These are phyloP conservation scores for Amyloporia xantha DNA, from an alignment of 768 basidiomycete species.

Conservation along the genomic window DNA sequence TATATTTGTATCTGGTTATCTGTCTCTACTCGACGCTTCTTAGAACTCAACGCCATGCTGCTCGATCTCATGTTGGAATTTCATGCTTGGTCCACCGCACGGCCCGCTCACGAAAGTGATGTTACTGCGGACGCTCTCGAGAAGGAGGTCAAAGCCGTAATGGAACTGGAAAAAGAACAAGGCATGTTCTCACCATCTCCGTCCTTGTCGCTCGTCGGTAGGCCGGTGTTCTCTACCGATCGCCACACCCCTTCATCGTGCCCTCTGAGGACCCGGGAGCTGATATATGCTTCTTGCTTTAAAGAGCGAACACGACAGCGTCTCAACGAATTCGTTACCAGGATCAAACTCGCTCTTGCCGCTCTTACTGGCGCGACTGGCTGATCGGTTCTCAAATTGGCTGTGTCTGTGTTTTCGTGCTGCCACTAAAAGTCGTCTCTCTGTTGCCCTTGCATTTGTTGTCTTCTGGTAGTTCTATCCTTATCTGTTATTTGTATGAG, in stretches of 20 bases:
- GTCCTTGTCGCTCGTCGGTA: constrained; percentile 20
- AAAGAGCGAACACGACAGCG: constrained; percentile 28
- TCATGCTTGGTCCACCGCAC: constrained; percentile 32
- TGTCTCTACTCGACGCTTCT: background rate
- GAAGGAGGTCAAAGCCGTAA: constrained; percentile 22
- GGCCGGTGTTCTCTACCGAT: constrained; percentile 12
- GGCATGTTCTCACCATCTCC: constrained; percentile 24
- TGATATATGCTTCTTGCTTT: background rate
- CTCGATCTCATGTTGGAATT: constrained; percentile 28
- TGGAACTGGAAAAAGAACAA: constrained; percentile 28
- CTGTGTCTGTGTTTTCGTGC: too few species aligned
- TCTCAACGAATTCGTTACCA: constrained; percentile 26
- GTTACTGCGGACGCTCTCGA: constrained; percentile 22
- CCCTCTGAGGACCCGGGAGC: constrained; percentile 3
- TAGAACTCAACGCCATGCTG: constrained; percentile 29
- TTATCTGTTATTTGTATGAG: too few species aligned
- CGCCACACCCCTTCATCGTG: background rate
- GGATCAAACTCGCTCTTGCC: constrained; percentile 29
- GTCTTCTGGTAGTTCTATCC: too few species aligned
- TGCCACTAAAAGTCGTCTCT: too few species aligned
- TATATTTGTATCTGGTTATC: background rate
- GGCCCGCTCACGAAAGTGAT: constrained; percentile 27
- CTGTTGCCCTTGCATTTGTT: too few species aligned
- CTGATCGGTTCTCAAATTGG: too few species aligned
- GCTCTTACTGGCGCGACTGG: constrained; percentile 21